phyloP scores from a whole-genome alignment of 2,329 filamentous ascomycete genomes.

The Orbilia quercus region DNA sequence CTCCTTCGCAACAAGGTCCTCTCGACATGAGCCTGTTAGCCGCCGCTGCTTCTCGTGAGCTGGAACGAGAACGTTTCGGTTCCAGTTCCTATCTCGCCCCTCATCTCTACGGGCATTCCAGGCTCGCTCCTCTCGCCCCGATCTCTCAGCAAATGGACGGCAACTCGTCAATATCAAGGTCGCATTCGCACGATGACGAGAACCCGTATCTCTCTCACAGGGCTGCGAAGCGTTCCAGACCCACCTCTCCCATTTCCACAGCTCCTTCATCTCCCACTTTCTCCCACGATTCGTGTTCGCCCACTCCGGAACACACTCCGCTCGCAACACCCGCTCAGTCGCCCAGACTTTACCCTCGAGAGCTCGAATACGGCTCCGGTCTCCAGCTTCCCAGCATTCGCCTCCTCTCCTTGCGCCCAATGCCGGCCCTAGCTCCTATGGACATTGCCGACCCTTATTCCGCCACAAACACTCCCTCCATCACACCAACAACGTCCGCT shows the following conservation, averaged over 20 bases:
- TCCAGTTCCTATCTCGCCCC: constrained; percentile 62
- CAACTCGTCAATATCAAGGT: constrained; percentile 93
- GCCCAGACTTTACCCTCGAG: constrained; percentile 75
- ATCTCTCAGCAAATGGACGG: constrained; percentile 75
- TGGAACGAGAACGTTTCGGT: constrained; percentile 72
- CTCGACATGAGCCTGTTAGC: constrained; percentile 76
- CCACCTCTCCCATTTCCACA: constrained; percentile 93
- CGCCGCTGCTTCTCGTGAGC: constrained; percentile 72
- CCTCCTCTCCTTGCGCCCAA: constrained; percentile 73
- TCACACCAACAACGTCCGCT: constrained; percentile 67
- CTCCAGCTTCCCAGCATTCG: constrained; percentile 89
- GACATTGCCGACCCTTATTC: constrained; percentile 65
- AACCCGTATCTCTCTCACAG: constrained; percentile 79
- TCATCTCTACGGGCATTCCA: constrained; percentile 63
- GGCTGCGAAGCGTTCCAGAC: constrained; percentile 86
- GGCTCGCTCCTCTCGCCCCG: constrained; percentile 66
- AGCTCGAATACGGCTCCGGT: constrained; percentile 70
- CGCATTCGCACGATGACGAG: constrained; percentile 83
- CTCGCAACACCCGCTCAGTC: constrained; percentile 95
- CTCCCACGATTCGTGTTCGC: constrained; percentile 93
- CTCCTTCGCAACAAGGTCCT: constrained; percentile 63
- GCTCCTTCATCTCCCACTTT: constrained; percentile 96
- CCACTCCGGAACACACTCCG: constrained; percentile 98
- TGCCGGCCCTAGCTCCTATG: constrained; percentile 76
- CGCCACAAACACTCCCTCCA: constrained; percentile 55